phyloP scores from a whole-genome alignment of 2,329 filamentous ascomycete genomes.

The Neoascochyta sp. region DNA sequence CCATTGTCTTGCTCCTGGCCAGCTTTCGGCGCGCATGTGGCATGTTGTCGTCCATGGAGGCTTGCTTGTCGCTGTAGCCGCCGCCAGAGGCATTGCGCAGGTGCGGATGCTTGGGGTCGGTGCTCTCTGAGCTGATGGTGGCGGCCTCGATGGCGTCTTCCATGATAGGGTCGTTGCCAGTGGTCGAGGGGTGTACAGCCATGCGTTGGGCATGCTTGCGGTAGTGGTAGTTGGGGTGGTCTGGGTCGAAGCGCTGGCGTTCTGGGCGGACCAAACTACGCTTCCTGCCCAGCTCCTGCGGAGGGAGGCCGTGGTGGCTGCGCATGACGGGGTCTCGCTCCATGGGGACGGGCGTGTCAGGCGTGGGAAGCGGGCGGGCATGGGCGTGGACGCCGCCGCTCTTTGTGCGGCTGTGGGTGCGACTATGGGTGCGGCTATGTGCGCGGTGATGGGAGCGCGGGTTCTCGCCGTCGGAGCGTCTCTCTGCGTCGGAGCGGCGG shows the following conservation, averaged over 20 bases:
- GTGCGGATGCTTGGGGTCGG: slow-evolving; percentile 49
- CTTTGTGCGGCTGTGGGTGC: slow-evolving; percentile 34
- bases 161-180: slow-evolving; percentile 82
- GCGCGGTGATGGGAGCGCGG: slow-evolving; percentile 50
- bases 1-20: slow-evolving; percentile 58
- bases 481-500: slow-evolving; percentile 64
- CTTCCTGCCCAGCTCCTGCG: slow-evolving; percentile 62
- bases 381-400: slow-evolving; percentile 43
- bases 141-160: slow-evolving; percentile 61
- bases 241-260: slow-evolving; percentile 75
- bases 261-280: slow-evolving; percentile 87
- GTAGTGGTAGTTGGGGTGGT: slow-evolving; percentile 95
- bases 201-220: slow-evolving; percentile 92
- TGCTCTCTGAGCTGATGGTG: slow-evolving; percentile 61
- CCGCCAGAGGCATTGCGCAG: slow-evolving; percentile 37
- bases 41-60: slow-evolving; percentile 28
- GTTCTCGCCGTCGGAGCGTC: slow-evolving; percentile 64
- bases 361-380: slow-evolving; percentile 44
- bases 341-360: slow-evolving; percentile 37
- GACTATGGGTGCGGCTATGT: too few species aligned
- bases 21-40: slow-evolving; percentile 55
- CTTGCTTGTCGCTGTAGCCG: slow-evolving; percentile 39
- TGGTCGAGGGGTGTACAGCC: slow-evolving; percentile 83
- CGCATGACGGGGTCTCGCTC: slow-evolving; percentile 55
- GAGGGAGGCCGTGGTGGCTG: slow-evolving; percentile 35